Base-by-base conservation (phyloP, 192 early-diverging fungal genomes). In the Pilaira anomala region DNA sequence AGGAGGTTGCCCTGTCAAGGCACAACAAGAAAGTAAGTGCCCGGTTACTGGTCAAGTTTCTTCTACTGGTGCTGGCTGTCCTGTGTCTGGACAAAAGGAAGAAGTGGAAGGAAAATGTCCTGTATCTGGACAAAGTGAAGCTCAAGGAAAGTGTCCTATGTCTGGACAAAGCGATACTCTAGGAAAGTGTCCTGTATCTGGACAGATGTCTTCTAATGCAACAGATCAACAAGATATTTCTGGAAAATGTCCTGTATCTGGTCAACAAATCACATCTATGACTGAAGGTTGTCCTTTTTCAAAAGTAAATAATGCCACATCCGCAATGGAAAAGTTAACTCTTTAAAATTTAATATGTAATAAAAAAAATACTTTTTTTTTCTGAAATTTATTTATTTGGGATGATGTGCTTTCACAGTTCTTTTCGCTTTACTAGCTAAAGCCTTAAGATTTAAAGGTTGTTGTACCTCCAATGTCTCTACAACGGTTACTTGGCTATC, bases 191-290 rank as follows among this genome's bases (percentile, higher is more conserved):
- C 41, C 54, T 65, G 28, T 65, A 48, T 36, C 53, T 55, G 39
- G 53, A 11, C 53, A 55, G 19, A 19, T 18, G 0, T 29, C 53
- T n/a, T 12, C 28, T 33, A 18, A 8, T 21, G 11, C 53, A 19
- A 28, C 28, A 16, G 24, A 52, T 16, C 28, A n/a, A n/a, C n/a
- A n/a, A 36, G 33, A 36, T 6, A 36, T 9, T 36, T 36, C 33
- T 36, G 33, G 33, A 36, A 9, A 3, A 29, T 64, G 62, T 33
- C 63, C 63, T 28, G 63, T 64, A 16, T 53, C 63, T 5, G 63
- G 63, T 18, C 25, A 36, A 36, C 33, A 36, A n/a, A n/a, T n/a
- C n/a, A 36, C 33, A 36, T 9, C 33, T 9, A 36, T 9, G 33
- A 36, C 33, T 36, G 33, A 36, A 36, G 33, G 4, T 36, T 36